Percentiles rank a stretch among this genome's conserved stretches.
Conservation (phyloP, 768 basidiomycete species). For the Phaeotremella fagi region DNA sequence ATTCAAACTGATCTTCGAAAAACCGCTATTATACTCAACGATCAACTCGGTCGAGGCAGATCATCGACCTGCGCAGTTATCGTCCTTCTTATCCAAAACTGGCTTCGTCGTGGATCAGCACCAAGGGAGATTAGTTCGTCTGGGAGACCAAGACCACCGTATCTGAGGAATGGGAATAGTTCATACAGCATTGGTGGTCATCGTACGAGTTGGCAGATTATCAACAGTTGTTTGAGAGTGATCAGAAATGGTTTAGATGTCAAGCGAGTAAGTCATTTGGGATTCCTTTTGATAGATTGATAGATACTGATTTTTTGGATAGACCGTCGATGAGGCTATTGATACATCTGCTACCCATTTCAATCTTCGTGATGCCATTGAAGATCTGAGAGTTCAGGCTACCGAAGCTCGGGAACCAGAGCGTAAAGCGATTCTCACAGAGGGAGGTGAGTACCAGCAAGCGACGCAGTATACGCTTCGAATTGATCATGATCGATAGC, state of each 20-base stretch:
- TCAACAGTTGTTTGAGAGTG: conserved; percentile 79
- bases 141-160: conserved; percentile 2
- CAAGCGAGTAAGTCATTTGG: conserved; percentile 55
- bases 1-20: conserved; percentile 62
- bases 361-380: conserved; percentile 84
- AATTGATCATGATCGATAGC: conserved; percentile 9
- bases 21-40: conserved; percentile 81
- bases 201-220: conserved; percentile 51
- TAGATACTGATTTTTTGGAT: background rate
- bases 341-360: conserved; percentile 77
- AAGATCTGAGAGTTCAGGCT: conserved; percentile 69
- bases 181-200: background rate
- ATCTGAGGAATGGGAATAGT: conserved; percentile 5
- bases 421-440: conserved; percentile 8
- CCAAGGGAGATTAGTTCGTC: background rate
- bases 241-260: conserved; percentile 79
- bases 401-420: conserved; percentile 68
- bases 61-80: conserved; percentile 88
- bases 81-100: conserved; percentile 74
- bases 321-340: conserved; percentile 55
- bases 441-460: too few relatives aligned
- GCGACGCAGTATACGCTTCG: too few relatives aligned
- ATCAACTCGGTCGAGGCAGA: conserved; percentile 83
- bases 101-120: conserved; percentile 53
- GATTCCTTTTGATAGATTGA: background rate